Conservation (phyloP, 805 yeast species). For the Candida maris region DNA sequence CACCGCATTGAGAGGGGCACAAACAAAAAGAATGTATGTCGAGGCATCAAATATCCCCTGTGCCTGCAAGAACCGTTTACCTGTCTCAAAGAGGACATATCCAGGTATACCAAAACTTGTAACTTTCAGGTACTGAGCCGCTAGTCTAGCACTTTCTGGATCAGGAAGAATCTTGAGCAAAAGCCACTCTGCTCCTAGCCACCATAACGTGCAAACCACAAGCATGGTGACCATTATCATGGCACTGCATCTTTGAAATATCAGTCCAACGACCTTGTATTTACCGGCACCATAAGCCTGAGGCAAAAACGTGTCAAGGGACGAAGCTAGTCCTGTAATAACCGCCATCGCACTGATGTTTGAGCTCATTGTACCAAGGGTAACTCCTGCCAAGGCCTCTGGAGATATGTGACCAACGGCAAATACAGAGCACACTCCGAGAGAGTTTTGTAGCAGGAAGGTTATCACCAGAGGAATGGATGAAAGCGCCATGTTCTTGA, state of each 20-base stretch:
- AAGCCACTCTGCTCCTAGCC: slow-evolving; percentile 48
- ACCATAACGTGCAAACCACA: slow-evolving; percentile 62
- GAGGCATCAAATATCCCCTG: slow-evolving; percentile 81
- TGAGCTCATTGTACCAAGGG: slow-evolving; percentile 74
- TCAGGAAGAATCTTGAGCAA: slow-evolving; percentile 43
- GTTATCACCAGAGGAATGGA: slow-evolving; percentile 62
- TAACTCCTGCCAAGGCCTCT: slow-evolving; percentile 69
- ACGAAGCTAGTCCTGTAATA: slow-evolving; percentile 75
- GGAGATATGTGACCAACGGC: slow-evolving; percentile 74
- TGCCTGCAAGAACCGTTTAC: slow-evolving; percentile 69
- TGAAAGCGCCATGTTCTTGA: slow-evolving; percentile 35
- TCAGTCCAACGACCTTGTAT: slow-evolving; percentile 60
- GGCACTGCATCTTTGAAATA: slow-evolving; percentile 63
- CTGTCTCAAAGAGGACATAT: slow-evolving; percentile 59
- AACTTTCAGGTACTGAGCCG: slow-evolving; percentile 54
- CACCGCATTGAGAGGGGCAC: slow-evolving; percentile 72
- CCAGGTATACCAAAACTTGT: slow-evolving; percentile 70
- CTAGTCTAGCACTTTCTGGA: slow-evolving; percentile 43
- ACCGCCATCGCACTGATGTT: slow-evolving; percentile 72
- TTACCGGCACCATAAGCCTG: slow-evolving; percentile 74
- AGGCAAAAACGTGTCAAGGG: slow-evolving; percentile 73
- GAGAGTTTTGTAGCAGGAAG: slow-evolving; percentile 65
- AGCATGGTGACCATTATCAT: slow-evolving; percentile 47
- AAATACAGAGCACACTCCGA: slow-evolving; percentile 73
- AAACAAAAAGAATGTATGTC: slow-evolving; percentile 61